Evolutionary conservation across 768 basidiomycete genomes (phyloP).

Genomic region (Lentinula detonsa): DNA sequence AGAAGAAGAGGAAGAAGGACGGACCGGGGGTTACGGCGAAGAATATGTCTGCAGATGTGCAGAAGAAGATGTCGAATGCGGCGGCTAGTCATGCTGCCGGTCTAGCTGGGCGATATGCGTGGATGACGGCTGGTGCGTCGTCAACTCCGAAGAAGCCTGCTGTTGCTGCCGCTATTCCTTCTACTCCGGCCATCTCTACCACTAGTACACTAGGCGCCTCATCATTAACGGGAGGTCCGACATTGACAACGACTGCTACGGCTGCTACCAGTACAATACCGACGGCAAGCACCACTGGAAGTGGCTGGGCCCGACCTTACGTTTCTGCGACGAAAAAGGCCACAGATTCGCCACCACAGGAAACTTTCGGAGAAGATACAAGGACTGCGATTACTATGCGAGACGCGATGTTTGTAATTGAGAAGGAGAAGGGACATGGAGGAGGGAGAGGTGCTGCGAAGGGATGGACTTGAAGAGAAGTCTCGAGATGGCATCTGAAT

Average conservation of each 20-base stretch:
- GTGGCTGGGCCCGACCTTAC: slow-evolving; percentile 60
- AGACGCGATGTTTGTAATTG: slow-evolving; percentile 83
- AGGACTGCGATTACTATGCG: slow-evolving; percentile 60
- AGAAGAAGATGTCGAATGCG: slow-evolving; percentile 89
- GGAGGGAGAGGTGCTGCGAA: slow-evolving; percentile 72
- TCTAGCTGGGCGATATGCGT: slow-evolving; percentile 73
- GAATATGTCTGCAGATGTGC: slow-evolving; percentile 88
- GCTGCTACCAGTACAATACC: slow-evolving; percentile 9
- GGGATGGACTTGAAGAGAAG: slow-evolving; percentile 45
- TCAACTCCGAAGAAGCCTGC: slow-evolving; percentile 28
- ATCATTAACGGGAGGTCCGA: not conserved
- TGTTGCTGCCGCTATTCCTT: slow-evolving; percentile 23
- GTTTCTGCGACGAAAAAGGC: slow-evolving; percentile 45
- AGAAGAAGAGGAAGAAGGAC: slow-evolving; percentile 82
- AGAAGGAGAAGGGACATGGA: slow-evolving; percentile 78
- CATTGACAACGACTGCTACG: slow-evolving; percentile 18
- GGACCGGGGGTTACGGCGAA: slow-evolving; percentile 79
- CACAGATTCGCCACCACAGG: slow-evolving; percentile 21
- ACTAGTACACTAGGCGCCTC: slow-evolving; percentile 17
- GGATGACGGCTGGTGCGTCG: slow-evolving; percentile 71
- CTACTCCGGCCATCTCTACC: slow-evolving; percentile 19
- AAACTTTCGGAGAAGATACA: slow-evolving; percentile 48
- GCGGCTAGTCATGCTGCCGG: slow-evolving; percentile 89
- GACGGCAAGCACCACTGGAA: slow-evolving; percentile 20
- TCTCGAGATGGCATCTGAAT: not conserved